Base-by-base conservation (phyloP, 192 early-diverging fungal genomes). In the Spizellomyces sp. region DNA sequence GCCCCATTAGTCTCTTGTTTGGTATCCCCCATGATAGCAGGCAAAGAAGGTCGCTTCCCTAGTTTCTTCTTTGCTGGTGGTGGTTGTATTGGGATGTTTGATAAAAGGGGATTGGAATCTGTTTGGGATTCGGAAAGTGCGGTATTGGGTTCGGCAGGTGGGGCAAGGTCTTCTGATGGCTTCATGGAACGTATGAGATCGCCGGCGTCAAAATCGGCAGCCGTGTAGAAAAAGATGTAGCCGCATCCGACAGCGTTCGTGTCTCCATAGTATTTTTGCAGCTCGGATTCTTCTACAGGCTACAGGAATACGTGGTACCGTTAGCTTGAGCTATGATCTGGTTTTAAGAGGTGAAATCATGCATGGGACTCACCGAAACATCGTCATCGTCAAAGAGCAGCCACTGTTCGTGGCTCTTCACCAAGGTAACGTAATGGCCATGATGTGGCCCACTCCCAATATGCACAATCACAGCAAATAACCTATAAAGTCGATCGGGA, bases 401-500 rank as follows among this genome's bases (percentile, higher is more conserved):
- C 98, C 98, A 99, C 50, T 89, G 87, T 41, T 90, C 89, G 58
- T 89, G 80, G n/a, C 88, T 91, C 76, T 94, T 95, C 45, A 95
- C 91, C 44, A 99, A 83, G 1, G 94, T 88, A 5, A 98, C 90
- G 82, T 99, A 99, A 75, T 99, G 98, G 5, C 98, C 98, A 72
- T 96, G 94, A 75, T 96, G 87, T 19, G 93, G 96, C 0, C 96
- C 95, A 75, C 93, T 93, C 64, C 98, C 98, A 70, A 99, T 88
- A 76, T 99, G 98, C 41, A 99, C 90, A 58, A 96, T 93, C 45
- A 98, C 87, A 0, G 92, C 94, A 71, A 90, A 91, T 46, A 99
- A 80, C 64, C 91, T 84, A 70, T 98, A 99, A 50, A 96, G 84
- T 55, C 91, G 83, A 63, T 94, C 92, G 1, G 89, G 81, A 74